phyloP scores from a whole-genome alignment of 208 protist species.

The Endotrypanum monterogeii region DNA sequence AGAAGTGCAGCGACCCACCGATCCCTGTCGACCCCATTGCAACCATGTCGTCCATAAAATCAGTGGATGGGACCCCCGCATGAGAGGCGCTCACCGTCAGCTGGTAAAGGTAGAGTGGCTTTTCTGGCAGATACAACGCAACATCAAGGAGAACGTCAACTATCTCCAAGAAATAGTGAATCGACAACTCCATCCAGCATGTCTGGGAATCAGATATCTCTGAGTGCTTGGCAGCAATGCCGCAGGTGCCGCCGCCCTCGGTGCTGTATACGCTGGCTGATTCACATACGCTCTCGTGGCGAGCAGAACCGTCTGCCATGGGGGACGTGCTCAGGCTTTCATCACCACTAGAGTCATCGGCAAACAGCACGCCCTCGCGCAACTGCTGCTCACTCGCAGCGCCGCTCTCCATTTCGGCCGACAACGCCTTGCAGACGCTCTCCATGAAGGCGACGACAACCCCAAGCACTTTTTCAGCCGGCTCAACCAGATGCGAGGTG shows the following conservation, averaged over 20 bases:
- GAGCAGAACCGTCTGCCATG: conserved; percentile 12
- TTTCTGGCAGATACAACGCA: conserved; percentile 37
- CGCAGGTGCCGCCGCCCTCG: conserved; percentile 11
- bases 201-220: conserved; percentile 21
- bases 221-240: conserved; percentile 9
- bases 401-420: conserved; percentile 28
- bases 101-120: conserved; percentile 43
- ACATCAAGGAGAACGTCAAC: conserved; percentile 52
- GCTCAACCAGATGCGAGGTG: conserved; percentile 25
- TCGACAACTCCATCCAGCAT: conserved; percentile 50
- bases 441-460: conserved; percentile 36
- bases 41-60: conserved; percentile 16
- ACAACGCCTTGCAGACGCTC: conserved; percentile 25
- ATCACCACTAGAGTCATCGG: conserved; percentile 22
- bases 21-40: conserved; percentile 9
- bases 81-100: conserved; percentile 29
- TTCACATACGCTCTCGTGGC: conserved; percentile 13
- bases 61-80: background rate
- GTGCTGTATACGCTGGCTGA: conserved; percentile 9
- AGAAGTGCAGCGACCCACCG: conserved; percentile 12
- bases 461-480: conserved; percentile 22
- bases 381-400: conserved; percentile 20
- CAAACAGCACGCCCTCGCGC: conserved; percentile 27
- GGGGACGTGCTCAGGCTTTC: conserved; percentile 11
- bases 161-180: conserved; percentile 70